phyloP scores from a whole-genome alignment of 768 basidiomycete species.

The Tricholoma bakamatsutake region DNA sequence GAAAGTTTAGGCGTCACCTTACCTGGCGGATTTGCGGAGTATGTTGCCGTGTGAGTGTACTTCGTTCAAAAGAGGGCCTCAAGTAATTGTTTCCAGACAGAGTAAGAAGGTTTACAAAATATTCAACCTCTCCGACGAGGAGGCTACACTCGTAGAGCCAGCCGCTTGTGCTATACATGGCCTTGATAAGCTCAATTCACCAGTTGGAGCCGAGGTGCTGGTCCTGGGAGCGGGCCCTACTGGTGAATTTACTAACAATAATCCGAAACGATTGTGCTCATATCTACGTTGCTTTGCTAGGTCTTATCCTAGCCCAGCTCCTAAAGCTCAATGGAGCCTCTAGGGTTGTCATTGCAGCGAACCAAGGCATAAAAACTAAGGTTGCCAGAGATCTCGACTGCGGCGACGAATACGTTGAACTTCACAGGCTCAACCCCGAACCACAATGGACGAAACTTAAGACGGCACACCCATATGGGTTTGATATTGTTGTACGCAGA shows the following conservation, averaged over 20 bases:
- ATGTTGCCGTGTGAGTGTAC: slow-evolving; percentile 54
- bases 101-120: slow-evolving; percentile 70
- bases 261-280: neutral
- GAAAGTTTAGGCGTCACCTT: slow-evolving; percentile 55
- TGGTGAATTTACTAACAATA: slow-evolving; percentile 20
- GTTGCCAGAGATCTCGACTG: slow-evolving; percentile 64
- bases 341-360: slow-evolving; percentile 65
- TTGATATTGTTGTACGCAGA: slow-evolving; percentile 54
- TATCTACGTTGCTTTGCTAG: slow-evolving; percentile 17
- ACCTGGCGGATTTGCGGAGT: slow-evolving; percentile 72
- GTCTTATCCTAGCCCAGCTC: slow-evolving; percentile 71
- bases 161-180: slow-evolving; percentile 79
- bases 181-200: slow-evolving; percentile 63
- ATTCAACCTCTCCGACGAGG: slow-evolving; percentile 68
- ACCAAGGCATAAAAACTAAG: slow-evolving; percentile 75
- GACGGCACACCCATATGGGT: slow-evolving; percentile 72
- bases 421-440: slow-evolving; percentile 58
- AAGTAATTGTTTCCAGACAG: slow-evolving; percentile 32
- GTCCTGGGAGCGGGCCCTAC: slow-evolving; percentile 75
- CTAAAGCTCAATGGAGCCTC: slow-evolving; percentile 71
- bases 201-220: slow-evolving; percentile 68
- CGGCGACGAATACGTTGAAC: slow-evolving; percentile 70
- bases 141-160: slow-evolving; percentile 72
- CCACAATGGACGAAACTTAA: slow-evolving; percentile 66
- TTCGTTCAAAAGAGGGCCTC: neutral